Evolutionary conservation across 108 stramenopile genomes (phyloP).

Genomic region (Skeletonema menzelii): DNA sequence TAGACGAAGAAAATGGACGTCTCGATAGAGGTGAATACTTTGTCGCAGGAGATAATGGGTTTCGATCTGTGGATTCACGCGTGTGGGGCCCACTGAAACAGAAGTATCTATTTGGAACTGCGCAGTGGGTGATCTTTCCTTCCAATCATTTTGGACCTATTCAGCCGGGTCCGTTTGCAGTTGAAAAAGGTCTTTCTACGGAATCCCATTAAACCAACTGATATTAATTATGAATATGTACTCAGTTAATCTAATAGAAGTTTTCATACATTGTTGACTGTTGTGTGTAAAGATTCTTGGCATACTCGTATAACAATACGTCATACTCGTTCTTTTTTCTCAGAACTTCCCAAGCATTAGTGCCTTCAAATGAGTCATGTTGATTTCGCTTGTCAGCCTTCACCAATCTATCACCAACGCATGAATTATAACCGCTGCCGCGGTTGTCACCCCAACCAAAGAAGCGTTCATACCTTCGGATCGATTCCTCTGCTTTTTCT

Average conservation of each 20-base stretch:
- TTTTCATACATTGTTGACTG: slow-evolving; percentile 7
- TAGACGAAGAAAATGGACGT: background rate
- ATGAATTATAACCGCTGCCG: slow-evolving; percentile 16
- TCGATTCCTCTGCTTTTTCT: slow-evolving; percentile 42
- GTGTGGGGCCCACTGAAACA: slow-evolving; percentile 62
- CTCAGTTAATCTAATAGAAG: background rate
- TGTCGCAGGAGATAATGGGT: slow-evolving; percentile 68
- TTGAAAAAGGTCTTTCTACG: background rate
- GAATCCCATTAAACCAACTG: background rate
- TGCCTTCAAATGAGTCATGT: slow-evolving; percentile 28
- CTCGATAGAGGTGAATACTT: slow-evolving; percentile 53
- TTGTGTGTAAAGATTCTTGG: slow-evolving; percentile 29
- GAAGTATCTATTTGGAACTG: slow-evolving; percentile 61
- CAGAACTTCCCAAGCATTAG: slow-evolving; percentile 38
- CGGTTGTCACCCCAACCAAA: slow-evolving; percentile 35
- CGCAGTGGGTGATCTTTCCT: slow-evolving; percentile 52
- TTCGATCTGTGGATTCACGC: slow-evolving; percentile 57
- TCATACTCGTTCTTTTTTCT: slow-evolving; percentile 44
- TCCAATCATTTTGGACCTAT: slow-evolving; percentile 49
- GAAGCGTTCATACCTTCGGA: slow-evolving; percentile 42
- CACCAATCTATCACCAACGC: slow-evolving; percentile 10
- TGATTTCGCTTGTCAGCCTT: slow-evolving; percentile 28
- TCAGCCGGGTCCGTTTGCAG: slow-evolving; percentile 13
- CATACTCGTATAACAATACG: slow-evolving; percentile 42
- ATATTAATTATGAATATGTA: background rate